Evolutionary conservation across 371 early-diverging fungal genomes (phyloP).

Genomic region (Mucor piriformis): DNA sequence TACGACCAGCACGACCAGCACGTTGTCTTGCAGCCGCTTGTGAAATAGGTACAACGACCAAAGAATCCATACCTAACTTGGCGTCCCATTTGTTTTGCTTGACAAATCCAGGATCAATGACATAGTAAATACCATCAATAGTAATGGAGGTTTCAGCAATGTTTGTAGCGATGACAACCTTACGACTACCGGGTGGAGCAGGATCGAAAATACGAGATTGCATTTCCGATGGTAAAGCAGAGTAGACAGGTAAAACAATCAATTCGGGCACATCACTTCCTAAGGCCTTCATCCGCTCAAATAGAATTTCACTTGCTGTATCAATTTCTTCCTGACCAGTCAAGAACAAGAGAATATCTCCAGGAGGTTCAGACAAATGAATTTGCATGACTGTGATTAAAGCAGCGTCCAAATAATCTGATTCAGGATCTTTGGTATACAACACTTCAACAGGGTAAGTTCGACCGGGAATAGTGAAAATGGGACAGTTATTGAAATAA

Average conservation of each 20-base stretch:
- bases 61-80: conserved; percentile 93
- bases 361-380: conserved; percentile 93
- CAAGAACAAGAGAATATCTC: conserved; percentile 97
- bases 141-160: conserved; percentile 99
- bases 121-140: conserved; percentile 98
- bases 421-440: conserved; percentile 93
- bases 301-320: conserved; percentile 88
- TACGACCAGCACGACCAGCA: conserved; percentile 98
- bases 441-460: conserved; percentile 95
- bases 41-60: conserved; percentile 91
- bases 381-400: conserved; percentile 96
- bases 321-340: conserved; percentile 99
- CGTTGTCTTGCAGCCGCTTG: conserved; percentile 97
- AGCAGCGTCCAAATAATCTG: conserved; percentile 93
- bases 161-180: conserved; percentile 98
- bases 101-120: conserved; percentile 97
- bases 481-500: conserved; percentile 90
- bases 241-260: conserved; percentile 93
- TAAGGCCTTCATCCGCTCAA: conserved; percentile 94
- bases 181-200: conserved; percentile 88
- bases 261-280: conserved; percentile 94
- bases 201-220: conserved; percentile 95
- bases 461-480: conserved; percentile 96
- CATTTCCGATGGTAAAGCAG: conserved; percentile 92
- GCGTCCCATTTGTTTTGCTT: conserved; percentile 97